phyloP scores from a whole-genome alignment of 768 basidiomycete genomes.

The Mycena polygramma region DNA sequence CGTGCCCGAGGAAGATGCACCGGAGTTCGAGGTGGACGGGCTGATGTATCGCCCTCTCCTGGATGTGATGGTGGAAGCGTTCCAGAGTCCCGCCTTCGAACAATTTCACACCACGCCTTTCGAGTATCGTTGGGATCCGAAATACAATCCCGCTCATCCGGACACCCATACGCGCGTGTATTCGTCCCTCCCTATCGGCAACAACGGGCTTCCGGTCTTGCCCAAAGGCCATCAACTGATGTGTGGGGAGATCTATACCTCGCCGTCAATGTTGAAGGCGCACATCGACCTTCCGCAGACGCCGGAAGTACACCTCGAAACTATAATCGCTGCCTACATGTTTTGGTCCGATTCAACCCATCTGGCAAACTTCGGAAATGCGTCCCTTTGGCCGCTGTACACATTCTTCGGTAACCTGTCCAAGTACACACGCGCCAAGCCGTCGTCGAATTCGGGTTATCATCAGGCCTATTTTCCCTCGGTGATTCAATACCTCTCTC shows the following conservation, averaged over 20 bases:
- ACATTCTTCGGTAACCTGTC: constrained; percentile 49
- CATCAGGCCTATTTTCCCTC: constrained; percentile 50
- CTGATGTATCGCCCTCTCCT: constrained; percentile 37
- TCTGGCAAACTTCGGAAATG: constrained; percentile 42
- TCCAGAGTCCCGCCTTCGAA: constrained; percentile 31
- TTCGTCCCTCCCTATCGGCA: constrained; percentile 9
- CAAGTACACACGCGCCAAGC: constrained; percentile 47
- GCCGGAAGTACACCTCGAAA: constrained; percentile 22
- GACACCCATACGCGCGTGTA: too few relatives aligned
- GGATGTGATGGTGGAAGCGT: constrained; percentile 18
- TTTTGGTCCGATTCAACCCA: constrained; percentile 45
- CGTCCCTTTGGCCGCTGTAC: constrained; percentile 49
- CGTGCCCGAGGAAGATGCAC: constrained; percentile 43
- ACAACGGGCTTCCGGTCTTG: neutral
- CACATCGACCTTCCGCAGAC: neutral
- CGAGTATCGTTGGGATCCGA: too few relatives aligned
- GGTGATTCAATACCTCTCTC: too few relatives aligned
- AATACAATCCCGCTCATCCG: neutral
- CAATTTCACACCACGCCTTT: constrained; percentile 34
- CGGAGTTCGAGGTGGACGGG: constrained; percentile 44
- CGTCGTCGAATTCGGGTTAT: constrained; percentile 41
- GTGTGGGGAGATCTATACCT: too few relatives aligned
- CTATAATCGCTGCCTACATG: constrained; percentile 40
- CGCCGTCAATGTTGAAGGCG: too few relatives aligned
- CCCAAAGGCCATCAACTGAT: constrained; percentile 14